A percentile compares a stretch with the other conserved stretches of the same genome.
Evolutionary conservation across 176 grass and related monocot genomes (phyloP).

Genomic region (Carex cristatella): DNA sequence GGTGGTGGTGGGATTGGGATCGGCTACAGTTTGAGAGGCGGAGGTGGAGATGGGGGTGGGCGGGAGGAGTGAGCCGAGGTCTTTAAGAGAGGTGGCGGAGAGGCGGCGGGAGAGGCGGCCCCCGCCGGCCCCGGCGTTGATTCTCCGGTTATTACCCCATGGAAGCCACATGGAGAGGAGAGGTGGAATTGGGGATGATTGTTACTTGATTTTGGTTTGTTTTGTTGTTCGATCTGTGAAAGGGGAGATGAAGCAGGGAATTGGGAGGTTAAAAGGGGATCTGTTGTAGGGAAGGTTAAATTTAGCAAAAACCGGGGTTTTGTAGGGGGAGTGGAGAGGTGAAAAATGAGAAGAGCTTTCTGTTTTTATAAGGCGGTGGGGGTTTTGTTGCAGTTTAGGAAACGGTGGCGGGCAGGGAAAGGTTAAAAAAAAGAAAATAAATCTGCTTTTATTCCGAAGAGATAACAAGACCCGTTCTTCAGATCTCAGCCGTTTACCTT

Average conservation of each 20-base stretch:
- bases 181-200: not conserved
- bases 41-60: not conserved
- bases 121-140: not conserved
- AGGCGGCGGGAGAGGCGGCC: not conserved
- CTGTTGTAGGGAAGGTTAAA: slow-evolving; percentile 5
- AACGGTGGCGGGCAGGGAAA: not conserved
- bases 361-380: not conserved
- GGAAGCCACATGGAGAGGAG: slow-evolving; percentile 28
- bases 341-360: not conserved
- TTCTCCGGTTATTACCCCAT: slow-evolving; percentile 18
- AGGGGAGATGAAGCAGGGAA: not conserved
- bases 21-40: not conserved
- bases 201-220: not conserved
- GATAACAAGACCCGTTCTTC: too few relatives aligned
- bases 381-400: not conserved
- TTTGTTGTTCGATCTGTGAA: not conserved
- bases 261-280: not conserved
- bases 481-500: too few relatives aligned
- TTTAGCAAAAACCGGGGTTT: not conserved
- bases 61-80: slow-evolving; percentile 12
- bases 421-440: not conserved
- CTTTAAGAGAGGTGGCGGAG: slow-evolving; percentile 26
- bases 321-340: not conserved
- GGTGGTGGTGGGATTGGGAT: not conserved
- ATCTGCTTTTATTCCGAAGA: too few relatives aligned